Conservation (phyloP, 23 red algal species). For the Gracilaria caudata region DNA sequence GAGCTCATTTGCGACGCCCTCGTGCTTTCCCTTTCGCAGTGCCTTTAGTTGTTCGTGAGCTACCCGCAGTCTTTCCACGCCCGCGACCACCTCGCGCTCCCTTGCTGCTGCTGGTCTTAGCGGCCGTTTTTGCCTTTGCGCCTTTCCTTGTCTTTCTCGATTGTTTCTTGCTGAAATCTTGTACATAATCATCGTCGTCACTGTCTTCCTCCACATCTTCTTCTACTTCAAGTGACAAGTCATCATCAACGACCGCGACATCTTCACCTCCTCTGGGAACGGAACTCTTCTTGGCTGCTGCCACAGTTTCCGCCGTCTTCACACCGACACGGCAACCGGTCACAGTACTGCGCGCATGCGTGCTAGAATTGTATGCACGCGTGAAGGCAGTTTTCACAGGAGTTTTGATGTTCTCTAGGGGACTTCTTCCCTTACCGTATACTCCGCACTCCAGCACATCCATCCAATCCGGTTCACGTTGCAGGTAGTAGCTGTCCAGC, state of each 20-base stretch:
- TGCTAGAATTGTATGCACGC: conserved; percentile 45
- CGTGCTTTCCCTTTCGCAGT: conserved; percentile 15
- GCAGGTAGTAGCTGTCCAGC: conserved; percentile 84
- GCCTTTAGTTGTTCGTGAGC: background rate
- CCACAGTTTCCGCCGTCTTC: conserved; percentile 26
- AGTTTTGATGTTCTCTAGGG: conserved; percentile 58
- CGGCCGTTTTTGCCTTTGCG: conserved; percentile 6
- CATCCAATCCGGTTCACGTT: conserved; percentile 83
- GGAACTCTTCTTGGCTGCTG: conserved; percentile 5
- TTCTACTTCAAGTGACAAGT: conserved; percentile 14
- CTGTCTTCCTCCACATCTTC: conserved; percentile 39
- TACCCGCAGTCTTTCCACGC: conserved; percentile 11
- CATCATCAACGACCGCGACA: conserved; percentile 66
- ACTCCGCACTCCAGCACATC: conserved; percentile 62
- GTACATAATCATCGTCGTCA: conserved; percentile 38
- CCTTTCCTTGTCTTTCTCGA: conserved; percentile 25
- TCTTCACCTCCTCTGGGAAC: conserved; percentile 21
- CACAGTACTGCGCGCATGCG: conserved; percentile 63
- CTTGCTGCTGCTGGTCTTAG: background rate
- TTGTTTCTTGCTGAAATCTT: conserved; percentile 40
- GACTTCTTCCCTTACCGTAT: conserved; percentile 46
- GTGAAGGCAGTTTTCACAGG: conserved; percentile 79
- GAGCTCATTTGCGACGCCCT: conserved; percentile 1
- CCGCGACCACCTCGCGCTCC: conserved; percentile 8
- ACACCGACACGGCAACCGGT: conserved; percentile 62